Evolutionary conservation across 1,284 basidiomycete genomes (phyloP).

Genomic region (Athelia psychrophila): DNA sequence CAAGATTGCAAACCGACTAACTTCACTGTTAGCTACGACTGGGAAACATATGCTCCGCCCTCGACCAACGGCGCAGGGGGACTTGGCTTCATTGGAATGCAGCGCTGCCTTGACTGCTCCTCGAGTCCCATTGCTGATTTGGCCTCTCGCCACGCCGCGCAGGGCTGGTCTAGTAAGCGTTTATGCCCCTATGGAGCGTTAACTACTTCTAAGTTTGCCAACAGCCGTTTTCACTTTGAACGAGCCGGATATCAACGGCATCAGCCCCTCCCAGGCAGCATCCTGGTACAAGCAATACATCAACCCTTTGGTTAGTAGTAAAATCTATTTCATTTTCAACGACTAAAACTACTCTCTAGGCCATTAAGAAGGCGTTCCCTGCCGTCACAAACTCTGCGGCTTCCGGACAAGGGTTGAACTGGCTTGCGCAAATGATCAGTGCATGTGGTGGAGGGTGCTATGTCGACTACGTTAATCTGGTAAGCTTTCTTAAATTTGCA

Average conservation of each 20-base stretch:
- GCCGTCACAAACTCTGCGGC: conserved; percentile 26
- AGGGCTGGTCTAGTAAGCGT: conserved; percentile 22
- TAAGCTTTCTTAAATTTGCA: background rate
- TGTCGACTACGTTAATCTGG: conserved; percentile 22
- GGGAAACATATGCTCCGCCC: conserved; percentile 30
- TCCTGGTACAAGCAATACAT: conserved; percentile 33
- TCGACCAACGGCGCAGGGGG: conserved; percentile 28
- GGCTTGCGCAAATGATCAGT: conserved; percentile 31
- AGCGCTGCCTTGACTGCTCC: conserved; percentile 31
- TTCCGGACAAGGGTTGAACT: conserved; percentile 27
- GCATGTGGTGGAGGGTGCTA: conserved; percentile 18
- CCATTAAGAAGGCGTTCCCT: conserved; percentile 31
- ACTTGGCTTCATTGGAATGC: conserved; percentile 37
- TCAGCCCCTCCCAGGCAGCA: conserved; percentile 25
- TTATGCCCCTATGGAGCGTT: background rate
- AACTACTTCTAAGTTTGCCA: background rate
- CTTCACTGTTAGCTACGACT: conserved; percentile 28
- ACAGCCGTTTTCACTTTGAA: conserved; percentile 35
- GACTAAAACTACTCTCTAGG: conserved; percentile 7
- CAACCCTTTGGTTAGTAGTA: conserved; percentile 25
- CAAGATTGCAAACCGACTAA: background rate
- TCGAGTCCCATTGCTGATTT: conserved; percentile 34
- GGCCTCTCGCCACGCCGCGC: conserved; percentile 23
- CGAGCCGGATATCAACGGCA: conserved; percentile 29
- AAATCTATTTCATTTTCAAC: background rate